Conservation (phyloP, 768 basidiomycete genomes). For the Rhodotorula babjevae region DNA sequence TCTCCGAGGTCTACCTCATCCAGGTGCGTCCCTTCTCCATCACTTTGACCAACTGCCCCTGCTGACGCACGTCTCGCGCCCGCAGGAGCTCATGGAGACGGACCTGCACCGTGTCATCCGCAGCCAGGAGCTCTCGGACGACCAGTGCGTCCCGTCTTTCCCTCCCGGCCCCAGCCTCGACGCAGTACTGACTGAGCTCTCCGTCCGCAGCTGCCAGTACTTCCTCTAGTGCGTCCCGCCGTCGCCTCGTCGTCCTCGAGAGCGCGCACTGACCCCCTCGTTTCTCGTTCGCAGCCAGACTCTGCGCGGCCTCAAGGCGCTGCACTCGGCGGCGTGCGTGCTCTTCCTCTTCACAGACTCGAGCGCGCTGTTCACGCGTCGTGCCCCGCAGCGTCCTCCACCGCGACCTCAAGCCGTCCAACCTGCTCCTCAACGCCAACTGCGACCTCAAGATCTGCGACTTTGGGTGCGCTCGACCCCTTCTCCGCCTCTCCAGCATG, state of each 20-base stretch:
- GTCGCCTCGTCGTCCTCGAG: not conserved
- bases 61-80: not conserved
- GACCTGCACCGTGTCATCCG: constrained; percentile 88
- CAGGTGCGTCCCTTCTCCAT: constrained; percentile 23
- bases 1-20: constrained; percentile 76
- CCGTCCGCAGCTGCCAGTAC: constrained; percentile 38
- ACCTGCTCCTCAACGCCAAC: constrained; percentile 84
- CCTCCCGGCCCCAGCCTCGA: not conserved
- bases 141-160: constrained; percentile 72
- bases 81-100: constrained; percentile 45
- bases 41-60: not conserved
- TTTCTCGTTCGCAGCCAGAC: constrained; percentile 56
- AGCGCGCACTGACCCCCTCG: not conserved
- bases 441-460: constrained; percentile 56
- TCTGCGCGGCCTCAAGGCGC: constrained; percentile 86
- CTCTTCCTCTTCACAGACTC: too few species aligned
- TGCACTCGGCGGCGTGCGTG: constrained; percentile 75
- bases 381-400: constrained; percentile 57
- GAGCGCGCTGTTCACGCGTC: too few species aligned
- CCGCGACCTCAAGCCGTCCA: constrained; percentile 65
- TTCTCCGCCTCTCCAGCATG: rapidly evolving
- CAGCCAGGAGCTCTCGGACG: constrained; percentile 89
- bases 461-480: constrained; percentile 57
- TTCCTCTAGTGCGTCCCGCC: constrained; percentile 37
- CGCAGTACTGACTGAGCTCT: not conserved